phyloP scores from a whole-genome alignment of 768 basidiomycete species.

The Termitomyces titanicus region DNA sequence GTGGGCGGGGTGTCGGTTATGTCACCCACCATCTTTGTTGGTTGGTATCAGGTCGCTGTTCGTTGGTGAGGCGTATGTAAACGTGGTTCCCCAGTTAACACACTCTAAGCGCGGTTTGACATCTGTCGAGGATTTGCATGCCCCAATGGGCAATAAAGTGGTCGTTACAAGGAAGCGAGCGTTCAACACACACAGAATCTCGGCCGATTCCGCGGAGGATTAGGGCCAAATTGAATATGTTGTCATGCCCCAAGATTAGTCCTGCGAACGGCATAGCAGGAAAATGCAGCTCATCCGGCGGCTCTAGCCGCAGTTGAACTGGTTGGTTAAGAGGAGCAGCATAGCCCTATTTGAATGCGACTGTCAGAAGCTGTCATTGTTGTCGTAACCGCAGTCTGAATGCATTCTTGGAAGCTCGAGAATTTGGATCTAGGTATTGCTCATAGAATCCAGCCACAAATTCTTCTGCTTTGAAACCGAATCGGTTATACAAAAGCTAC shows the following conservation, averaged over 20 bases:
- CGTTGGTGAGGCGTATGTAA: neutral
- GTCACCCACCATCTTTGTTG: neutral
- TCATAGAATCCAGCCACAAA: constrained; percentile 82
- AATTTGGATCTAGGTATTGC: constrained; percentile 66
- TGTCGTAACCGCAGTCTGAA: constrained; percentile 73
- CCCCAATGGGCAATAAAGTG: constrained; percentile 3
- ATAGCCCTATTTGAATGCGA: neutral
- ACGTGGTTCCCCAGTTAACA: neutral
- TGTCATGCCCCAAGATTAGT: neutral
- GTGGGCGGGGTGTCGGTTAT: neutral
- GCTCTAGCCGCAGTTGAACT: neutral
- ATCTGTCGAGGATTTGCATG: neutral
- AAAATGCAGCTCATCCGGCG: neutral
- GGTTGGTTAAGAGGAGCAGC: neutral
- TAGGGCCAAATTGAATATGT: neutral
- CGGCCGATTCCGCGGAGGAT: neutral
- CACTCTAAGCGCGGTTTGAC: neutral
- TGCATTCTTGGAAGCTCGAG: constrained; percentile 76
- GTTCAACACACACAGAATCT: neutral
- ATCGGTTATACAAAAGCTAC: constrained; percentile 80
- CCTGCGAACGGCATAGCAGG: neutral
- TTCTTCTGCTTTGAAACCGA: constrained; percentile 86
- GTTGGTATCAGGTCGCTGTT: constrained; percentile 3
- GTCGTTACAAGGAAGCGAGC: neutral
- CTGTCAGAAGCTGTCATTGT: constrained; percentile 17